These are phyloP conservation scores for Colletotrichum orbiculare DNA, from an alignment of 2,329 filamentous ascomycete genomes.

Conservation along the genomic window DNA sequence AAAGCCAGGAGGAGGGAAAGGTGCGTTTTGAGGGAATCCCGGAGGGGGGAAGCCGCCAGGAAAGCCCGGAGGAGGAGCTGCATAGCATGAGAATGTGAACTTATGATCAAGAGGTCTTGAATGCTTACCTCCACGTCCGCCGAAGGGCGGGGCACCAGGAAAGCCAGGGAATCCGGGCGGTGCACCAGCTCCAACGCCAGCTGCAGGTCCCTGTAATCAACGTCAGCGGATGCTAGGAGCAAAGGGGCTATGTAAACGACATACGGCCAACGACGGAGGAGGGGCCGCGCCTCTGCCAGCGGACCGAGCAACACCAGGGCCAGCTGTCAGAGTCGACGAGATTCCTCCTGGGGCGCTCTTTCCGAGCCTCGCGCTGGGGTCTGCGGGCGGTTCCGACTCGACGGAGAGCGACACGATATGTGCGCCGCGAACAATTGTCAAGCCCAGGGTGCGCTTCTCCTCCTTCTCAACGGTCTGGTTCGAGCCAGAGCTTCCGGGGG, in stretches of 20 bases:
- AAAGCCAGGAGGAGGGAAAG: constrained; percentile 64
- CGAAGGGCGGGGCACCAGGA: constrained; percentile 61
- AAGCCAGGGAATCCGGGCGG: constrained; percentile 69
- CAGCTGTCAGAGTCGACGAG: constrained; percentile 78
- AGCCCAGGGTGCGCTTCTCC: constrained; percentile 96
- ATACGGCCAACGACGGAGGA: constrained; percentile 83
- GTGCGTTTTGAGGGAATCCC: constrained; percentile 51
- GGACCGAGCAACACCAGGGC: constrained; percentile 90
- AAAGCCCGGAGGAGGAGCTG: constrained; percentile 62
- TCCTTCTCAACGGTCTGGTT: constrained; percentile 84
- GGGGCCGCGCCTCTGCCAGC: constrained; percentile 81
- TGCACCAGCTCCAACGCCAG: constrained; percentile 80
- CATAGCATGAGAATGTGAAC: constrained; percentile 46
- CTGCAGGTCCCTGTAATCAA: constrained; percentile 74
- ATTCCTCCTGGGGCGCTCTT: constrained; percentile 76
- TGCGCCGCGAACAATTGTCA: constrained; percentile 93
- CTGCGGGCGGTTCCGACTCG: constrained; percentile 93
- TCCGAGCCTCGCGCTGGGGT: constrained; percentile 90
- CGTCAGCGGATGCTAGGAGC: not conserved
- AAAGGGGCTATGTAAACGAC: constrained; percentile 39
- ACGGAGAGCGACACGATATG: constrained; percentile 96
- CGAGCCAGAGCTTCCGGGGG: constrained; percentile 70
- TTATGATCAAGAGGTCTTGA: constrained; percentile 12
- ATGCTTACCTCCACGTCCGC: constrained; percentile 66
- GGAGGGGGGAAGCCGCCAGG: constrained; percentile 59